Percentiles rank a stretch among this genome's conserved stretches.
These are phyloP conservation scores for Colletotrichum aenigma DNA, from an alignment of 2,329 filamentous ascomycete species.

Conservation along the genomic window DNA sequence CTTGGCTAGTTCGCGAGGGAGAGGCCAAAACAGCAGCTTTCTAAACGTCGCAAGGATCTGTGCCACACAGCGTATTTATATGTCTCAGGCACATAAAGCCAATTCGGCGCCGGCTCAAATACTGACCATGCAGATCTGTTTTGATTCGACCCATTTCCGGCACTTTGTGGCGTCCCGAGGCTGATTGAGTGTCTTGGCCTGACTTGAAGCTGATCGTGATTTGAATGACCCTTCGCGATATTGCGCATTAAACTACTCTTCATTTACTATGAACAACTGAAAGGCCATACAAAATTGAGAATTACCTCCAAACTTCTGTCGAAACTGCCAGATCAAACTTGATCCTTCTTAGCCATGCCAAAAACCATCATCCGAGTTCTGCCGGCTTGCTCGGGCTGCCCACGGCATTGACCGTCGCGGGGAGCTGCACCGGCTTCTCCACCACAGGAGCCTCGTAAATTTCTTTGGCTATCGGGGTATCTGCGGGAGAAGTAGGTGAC, in stretches of 20 bases:
- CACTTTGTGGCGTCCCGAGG: background rate
- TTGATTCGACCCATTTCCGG: background rate
- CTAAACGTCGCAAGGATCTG: background rate
- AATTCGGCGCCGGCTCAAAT: background rate
- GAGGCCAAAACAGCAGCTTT: background rate
- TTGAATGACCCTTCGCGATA: background rate
- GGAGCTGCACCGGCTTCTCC: background rate
- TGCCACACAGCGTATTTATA: background rate
- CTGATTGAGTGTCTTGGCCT: background rate
- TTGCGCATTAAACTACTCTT: background rate
- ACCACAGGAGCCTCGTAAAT: background rate
- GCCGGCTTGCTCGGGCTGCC: slow-evolving; percentile 4
- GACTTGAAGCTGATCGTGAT: background rate
- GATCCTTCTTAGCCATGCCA: background rate
- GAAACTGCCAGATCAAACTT: background rate
- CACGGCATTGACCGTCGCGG: background rate
- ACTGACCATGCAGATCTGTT: background rate
- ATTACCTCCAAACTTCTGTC: background rate
- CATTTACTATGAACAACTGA: background rate
- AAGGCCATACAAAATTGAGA: background rate
- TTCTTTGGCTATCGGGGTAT: background rate
- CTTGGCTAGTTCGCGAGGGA: background rate
- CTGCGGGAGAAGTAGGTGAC: background rate
- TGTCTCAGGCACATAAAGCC: background rate
- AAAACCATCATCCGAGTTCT: background rate